Conservation (phyloP, 768 basidiomycete genomes). For the Mrakia hoshinonis region DNA sequence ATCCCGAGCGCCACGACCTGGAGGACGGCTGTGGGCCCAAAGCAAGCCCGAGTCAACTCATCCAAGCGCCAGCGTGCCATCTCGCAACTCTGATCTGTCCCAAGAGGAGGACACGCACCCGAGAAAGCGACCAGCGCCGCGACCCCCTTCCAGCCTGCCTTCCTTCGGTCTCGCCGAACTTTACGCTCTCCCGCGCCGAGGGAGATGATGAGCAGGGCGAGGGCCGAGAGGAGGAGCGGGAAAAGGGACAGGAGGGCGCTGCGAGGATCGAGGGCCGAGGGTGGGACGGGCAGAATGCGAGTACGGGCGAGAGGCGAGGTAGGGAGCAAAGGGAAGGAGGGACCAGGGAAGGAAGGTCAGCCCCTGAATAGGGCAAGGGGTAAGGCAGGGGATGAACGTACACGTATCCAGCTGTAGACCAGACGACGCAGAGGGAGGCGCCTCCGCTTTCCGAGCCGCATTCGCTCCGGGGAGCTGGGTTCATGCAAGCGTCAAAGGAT, state of each 20-base stretch:
- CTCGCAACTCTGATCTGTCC: conserved; percentile 50
- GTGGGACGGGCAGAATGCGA: background rate
- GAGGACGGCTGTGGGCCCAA: background rate
- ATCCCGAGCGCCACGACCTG: conserved; percentile 11
- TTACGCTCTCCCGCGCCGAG: conserved; percentile 14
- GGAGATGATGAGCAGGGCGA: conserved; percentile 11
- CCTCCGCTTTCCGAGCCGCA: conserved; percentile 11
- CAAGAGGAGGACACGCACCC: background rate
- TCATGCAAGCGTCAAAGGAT: no score
- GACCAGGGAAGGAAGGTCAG: no score
- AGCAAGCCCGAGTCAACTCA: background rate
- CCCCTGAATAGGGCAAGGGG: no score
- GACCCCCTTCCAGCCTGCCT: conserved; percentile 20
- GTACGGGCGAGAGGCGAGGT: background rate
- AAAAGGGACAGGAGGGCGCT: conserved; percentile 37
- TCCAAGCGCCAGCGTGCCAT: background rate
- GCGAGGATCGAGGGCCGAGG: no score
- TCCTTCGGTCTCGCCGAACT: conserved; percentile 8
- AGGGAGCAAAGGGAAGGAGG: no score
- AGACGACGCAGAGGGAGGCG: conserved; percentile 16
- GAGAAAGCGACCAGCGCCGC: conserved; percentile 30
- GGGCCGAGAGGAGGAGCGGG: conserved; percentile 30
- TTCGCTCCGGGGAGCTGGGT: background rate
- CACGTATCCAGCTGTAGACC: conserved; percentile 26
- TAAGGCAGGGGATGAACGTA: background rate